phyloP scores from a whole-genome alignment of 768 basidiomycete genomes.

The Naematelia encephala region DNA sequence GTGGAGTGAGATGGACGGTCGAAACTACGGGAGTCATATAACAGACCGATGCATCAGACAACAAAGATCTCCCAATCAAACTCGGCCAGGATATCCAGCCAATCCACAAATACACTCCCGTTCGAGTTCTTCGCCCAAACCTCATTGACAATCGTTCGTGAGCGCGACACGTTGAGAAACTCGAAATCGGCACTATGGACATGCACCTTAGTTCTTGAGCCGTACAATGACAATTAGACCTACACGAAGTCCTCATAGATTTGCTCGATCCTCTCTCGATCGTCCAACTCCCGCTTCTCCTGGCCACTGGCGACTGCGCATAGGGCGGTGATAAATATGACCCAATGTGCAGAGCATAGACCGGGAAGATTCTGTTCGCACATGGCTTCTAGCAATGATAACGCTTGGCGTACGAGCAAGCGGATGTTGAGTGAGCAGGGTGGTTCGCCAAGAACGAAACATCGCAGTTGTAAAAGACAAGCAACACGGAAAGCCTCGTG shows the following conservation, averaged over 20 bases:
- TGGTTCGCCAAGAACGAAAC: conserved; percentile 28
- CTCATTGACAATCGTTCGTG: conserved; percentile 31
- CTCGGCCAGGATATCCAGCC: conserved; percentile 37
- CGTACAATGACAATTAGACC: background rate
- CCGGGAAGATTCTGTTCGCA: conserved; percentile 27
- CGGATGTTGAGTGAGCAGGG: conserved; percentile 29
- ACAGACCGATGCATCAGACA: too few species aligned
- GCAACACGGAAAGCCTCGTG: conserved; percentile 40
- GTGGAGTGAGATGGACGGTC: too few species aligned
- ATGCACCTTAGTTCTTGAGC: background rate
- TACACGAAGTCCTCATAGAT: too few species aligned
- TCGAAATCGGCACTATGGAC: conserved; percentile 19
- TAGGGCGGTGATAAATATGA: conserved; percentile 31
- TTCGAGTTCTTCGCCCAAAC: conserved; percentile 30
- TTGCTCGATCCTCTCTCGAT: too few species aligned
- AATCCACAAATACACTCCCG: conserved; percentile 32
- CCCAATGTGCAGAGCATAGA: conserved; percentile 36
- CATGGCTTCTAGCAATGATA: conserved; percentile 39
- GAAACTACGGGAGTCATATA: too few species aligned
- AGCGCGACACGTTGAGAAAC: conserved; percentile 29
- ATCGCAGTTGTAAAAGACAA: conserved; percentile 25
- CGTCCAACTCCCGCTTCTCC: conserved; percentile 17
- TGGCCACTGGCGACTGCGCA: conserved; percentile 16
- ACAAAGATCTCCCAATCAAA: conserved; percentile 40
- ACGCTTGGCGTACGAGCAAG: conserved; percentile 29